Conservation (phyloP, 108 stramenopile species). For the Nitzschia inconspicua region DNA sequence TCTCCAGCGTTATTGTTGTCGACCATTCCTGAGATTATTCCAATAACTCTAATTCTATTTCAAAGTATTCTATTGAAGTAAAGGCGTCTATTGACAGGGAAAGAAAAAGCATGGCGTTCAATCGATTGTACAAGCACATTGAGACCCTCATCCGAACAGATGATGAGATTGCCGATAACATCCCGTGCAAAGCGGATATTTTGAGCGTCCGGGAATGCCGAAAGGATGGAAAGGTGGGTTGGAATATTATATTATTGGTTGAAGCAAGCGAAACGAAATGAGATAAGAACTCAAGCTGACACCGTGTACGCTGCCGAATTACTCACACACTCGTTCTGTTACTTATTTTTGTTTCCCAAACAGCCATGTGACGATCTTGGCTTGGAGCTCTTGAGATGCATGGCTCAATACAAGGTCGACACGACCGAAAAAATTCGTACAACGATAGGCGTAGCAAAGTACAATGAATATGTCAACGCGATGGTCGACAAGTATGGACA, state of each 20-base stretch:
- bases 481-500: conserved; percentile 32
- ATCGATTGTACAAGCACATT: conserved; percentile 18
- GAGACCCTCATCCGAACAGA: conserved; percentile 23
- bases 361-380: conserved; percentile 30
- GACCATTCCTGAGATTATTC: too few relatives aligned
- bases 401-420: conserved; percentile 32
- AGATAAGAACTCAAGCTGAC: not conserved
- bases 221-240: conserved; percentile 26
- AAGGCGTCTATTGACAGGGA: too few relatives aligned
- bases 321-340: not conserved
- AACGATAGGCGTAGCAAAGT: conserved; percentile 33
- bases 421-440: conserved; percentile 23
- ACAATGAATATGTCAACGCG: conserved; percentile 33
- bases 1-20: too few relatives aligned
- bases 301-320: not conserved
- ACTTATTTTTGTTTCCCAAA: not conserved
- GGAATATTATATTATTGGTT: too few relatives aligned
- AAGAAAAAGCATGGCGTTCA: conserved; percentile 38
- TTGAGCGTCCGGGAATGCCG: conserved; percentile 26
- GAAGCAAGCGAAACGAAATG: not conserved
- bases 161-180: conserved; percentile 16
- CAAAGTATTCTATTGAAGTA: too few relatives aligned
- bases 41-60: too few relatives aligned
- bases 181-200: conserved; percentile 33
- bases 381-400: conserved; percentile 31